These are phyloP conservation scores for Pterocarpus santalinus DNA, from an alignment of 306 rosid species.

Conservation along the genomic window DNA sequence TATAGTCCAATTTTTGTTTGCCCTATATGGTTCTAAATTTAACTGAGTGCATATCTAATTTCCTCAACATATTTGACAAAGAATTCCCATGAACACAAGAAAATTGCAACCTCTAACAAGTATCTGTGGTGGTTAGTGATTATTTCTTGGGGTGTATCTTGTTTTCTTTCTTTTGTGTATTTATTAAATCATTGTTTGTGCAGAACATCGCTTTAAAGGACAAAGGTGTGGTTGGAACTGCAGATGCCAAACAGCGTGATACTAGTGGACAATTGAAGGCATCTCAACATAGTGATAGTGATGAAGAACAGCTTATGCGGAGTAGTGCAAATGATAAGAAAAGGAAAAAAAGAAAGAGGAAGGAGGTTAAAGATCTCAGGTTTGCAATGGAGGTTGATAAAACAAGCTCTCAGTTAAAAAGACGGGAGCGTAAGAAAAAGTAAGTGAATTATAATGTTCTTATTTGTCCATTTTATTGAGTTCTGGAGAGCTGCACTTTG, in stretches of 20 bases:
- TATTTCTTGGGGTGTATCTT: constrained; percentile 22
- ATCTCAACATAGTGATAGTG: constrained; percentile 44
- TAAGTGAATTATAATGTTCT: constrained; percentile 44
- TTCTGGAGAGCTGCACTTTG: not conserved
- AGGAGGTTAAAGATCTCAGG: constrained; percentile 78
- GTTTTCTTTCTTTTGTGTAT: not conserved
- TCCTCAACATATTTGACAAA: not conserved
- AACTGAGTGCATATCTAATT: constrained; percentile 2
- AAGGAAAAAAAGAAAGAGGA: constrained; percentile 84
- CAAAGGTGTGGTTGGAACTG: constrained; percentile 38
- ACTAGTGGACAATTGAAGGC: constrained; percentile 41
- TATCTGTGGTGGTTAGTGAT: constrained; percentile 20
- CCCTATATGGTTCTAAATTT: not conserved
- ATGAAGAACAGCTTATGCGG: constrained; percentile 34
- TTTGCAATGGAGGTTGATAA: constrained; percentile 63
- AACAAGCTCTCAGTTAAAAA: constrained; percentile 59
- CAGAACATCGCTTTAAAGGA: constrained; percentile 51
- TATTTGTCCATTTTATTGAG: constrained; percentile 3
- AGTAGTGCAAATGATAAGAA: constrained; percentile 61
- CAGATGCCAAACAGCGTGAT: constrained; percentile 46
- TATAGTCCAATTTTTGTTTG: not conserved
- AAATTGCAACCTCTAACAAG: constrained; percentile 1
- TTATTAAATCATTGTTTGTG: constrained; percentile 29
- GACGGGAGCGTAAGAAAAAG: constrained; percentile 79
- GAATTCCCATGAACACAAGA: not conserved